phyloP scores from a whole-genome alignment of 192 early-diverging fungal genomes.

The Backusella australiensis region DNA sequence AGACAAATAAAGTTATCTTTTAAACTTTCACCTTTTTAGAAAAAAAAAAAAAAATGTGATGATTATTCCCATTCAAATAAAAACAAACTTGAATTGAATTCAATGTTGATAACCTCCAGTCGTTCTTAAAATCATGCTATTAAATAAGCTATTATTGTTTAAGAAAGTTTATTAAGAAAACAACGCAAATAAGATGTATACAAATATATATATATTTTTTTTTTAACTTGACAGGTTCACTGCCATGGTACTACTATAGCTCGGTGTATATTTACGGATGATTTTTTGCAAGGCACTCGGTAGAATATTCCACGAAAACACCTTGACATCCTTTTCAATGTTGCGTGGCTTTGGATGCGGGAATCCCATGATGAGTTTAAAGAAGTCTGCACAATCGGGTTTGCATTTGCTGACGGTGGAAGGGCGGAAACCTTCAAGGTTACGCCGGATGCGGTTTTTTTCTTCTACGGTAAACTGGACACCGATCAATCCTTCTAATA shows the following conservation, averaged over 20 bases:
- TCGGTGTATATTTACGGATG: slow-evolving; percentile 69
- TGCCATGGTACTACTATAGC: slow-evolving; percentile 41
- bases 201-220: not conserved
- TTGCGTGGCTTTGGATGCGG: slow-evolving; percentile 80
- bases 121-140: not conserved
- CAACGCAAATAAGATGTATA: not conserved
- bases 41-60: not conserved
- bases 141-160: not conserved
- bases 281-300: slow-evolving; percentile 73
- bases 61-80: not conserved
- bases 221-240: not conserved
- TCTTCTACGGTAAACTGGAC: slow-evolving; percentile 79
- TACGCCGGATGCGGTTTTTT: slow-evolving; percentile 86
- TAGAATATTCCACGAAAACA: slow-evolving; percentile 78
- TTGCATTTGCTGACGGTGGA: slow-evolving; percentile 77
- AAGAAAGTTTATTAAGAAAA: slow-evolving; percentile 1
- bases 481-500: slow-evolving; percentile 71
- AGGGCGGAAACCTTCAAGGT: slow-evolving; percentile 78
- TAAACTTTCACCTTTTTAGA: not conserved
- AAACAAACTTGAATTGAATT: not conserved
- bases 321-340: slow-evolving; percentile 89
- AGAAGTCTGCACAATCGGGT: slow-evolving; percentile 74
- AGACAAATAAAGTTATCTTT: not conserved
- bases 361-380: slow-evolving; percentile 81
- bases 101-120: not conserved